These are phyloP conservation scores for Phytophthora nicotianae DNA, from an alignment of 352 stramenopile genomes.

Conservation along the genomic window DNA sequence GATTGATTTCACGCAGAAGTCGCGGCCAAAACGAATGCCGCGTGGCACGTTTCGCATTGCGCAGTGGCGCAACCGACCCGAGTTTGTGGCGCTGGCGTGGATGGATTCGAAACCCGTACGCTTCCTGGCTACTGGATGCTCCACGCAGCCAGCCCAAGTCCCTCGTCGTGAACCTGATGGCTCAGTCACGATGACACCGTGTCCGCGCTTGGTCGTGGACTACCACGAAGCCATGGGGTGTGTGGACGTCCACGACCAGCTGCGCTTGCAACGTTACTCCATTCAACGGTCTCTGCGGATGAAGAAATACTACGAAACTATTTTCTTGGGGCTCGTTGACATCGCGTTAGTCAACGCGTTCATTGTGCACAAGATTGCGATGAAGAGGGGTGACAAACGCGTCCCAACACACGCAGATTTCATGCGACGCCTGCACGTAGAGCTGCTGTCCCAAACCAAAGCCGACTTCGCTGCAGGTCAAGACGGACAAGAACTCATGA, in stretches of 20 bases:
- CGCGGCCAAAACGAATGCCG: neutral
- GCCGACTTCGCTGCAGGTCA: slow-evolving; percentile 10
- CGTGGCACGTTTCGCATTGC: neutral
- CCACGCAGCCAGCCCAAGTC: neutral
- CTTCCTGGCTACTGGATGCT: neutral
- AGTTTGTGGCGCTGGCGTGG: neutral
- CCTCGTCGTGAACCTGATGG: neutral
- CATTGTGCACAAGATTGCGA: neutral
- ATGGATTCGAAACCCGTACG: neutral
- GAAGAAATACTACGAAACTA: neutral
- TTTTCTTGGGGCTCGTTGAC: neutral
- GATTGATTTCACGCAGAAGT: neutral
- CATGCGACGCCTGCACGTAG: neutral
- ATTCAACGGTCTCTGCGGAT: neutral
- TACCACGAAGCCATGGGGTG: neutral
- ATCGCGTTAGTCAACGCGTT: neutral
- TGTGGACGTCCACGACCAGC: neutral
- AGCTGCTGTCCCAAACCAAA: neutral
- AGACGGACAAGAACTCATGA: slow-evolving; percentile 10
- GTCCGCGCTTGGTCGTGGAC: neutral
- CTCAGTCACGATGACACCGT: neutral
- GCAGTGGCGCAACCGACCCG: neutral
- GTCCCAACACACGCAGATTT: neutral
- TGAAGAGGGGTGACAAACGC: neutral
- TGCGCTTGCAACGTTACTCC: neutral